Evolutionary conservation across 2,329 filamentous ascomycete species (phyloP), one percentile per base, ranked within the genome.

Genomic region (Fusarium dimerum): DNA sequence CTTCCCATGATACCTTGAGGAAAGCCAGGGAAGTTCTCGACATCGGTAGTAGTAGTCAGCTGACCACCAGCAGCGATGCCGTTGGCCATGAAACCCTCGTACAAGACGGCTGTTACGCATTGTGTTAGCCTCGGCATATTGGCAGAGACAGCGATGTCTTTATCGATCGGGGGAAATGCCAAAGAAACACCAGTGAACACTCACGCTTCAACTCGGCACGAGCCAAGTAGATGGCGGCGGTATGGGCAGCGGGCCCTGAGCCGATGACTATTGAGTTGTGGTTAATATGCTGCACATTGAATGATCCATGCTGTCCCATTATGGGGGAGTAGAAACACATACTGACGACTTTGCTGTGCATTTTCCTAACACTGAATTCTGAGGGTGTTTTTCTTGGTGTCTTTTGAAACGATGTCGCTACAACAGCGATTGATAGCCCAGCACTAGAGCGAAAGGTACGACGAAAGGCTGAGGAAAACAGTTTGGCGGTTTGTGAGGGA

Each of bases 21-120:
- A 78, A 97, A 99, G 44, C 94, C 94, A 26, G 94, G 94, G 76
- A 88, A 99, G 83, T 99, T 99, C 80, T 99, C 94, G 54, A 99
- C 86, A 64, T 99, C 95, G 67, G 96, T 97, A 50, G 94, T 99
- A 26, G 95, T 99, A 50, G 95, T 99, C 64, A 99, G 82, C 81
- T 99, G 94, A 52, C 94, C 94, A 64, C 94, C 94, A 42, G 94
- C 91, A 7, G 94, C 94, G 66, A 95, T 96, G 68, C 93, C 94
- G 70, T 97, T 94, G 66, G 94, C 94, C 73, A 99, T 86, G 83
- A 99, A 96, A 65, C 94, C 94, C 78, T 99, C 94, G 72, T 97
- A 99, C 63, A 99, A 82, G 58, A 97, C 89, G 58, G 94, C 85
- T 85, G 57, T 20, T 13, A 39, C 36, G 30, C 10, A 11, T 13